A percentile compares a stretch with the other conserved stretches of the same genome.
phyloP scores from a whole-genome alignment of 352 stramenopile genomes.

The Globisporangium nunn region DNA sequence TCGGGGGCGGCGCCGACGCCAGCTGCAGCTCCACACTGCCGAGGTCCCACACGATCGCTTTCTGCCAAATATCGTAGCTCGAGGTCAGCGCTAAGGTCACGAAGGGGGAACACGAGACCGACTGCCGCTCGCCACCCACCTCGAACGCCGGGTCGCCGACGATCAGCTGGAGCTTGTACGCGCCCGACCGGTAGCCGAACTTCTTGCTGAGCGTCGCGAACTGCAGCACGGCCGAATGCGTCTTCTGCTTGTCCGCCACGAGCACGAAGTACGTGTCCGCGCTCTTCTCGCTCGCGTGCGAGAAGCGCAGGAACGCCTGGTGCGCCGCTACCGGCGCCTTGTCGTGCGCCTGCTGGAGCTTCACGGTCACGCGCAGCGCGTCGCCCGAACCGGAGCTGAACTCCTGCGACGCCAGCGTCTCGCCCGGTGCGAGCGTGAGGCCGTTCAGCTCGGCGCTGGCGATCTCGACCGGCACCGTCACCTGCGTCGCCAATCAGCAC shows the following conservation, averaged over 20 bases:
- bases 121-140: not conserved
- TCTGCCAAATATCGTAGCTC: conserved; percentile 8
- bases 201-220: conserved; percentile 72
- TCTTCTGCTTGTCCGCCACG: conserved; percentile 27
- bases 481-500: conserved; percentile 5
- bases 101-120: too few relatives aligned
- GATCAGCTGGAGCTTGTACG: conserved; percentile 63
- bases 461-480: conserved; percentile 63
- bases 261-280: conserved; percentile 75
- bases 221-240: conserved; percentile 35
- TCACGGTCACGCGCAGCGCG: conserved; percentile 45
- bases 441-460: conserved; percentile 48
- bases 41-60: conserved; percentile 63
- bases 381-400: conserved; percentile 62
- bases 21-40: conserved; percentile 67
- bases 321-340: conserved; percentile 55
- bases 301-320: conserved; percentile 77
- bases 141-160: conserved; percentile 74
- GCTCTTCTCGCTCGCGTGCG: conserved; percentile 33
- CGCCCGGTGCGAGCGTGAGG: conserved; percentile 32
- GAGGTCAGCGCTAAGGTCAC: too few relatives aligned
- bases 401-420: conserved; percentile 40
- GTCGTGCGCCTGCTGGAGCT: conserved; percentile 46
- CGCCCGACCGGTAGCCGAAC: conserved; percentile 75
- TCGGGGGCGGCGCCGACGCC: conserved; percentile 41